Evolutionary conservation across 2,329 filamentous ascomycete species (phyloP).

Genomic region (Chaetomium sp.): DNA sequence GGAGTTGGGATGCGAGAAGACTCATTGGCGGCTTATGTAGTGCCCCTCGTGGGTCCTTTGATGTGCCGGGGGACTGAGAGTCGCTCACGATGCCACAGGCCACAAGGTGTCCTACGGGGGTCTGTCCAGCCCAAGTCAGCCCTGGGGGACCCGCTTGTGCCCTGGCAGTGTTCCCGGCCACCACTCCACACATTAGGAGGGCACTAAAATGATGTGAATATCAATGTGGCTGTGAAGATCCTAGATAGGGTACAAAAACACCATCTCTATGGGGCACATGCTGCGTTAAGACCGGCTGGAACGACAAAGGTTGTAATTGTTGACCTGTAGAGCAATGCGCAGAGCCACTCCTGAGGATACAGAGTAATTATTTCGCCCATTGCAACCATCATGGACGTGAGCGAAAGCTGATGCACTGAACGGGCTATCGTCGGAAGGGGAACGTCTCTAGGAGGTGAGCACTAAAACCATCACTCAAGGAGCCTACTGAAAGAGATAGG

Average conservation of each 20-base stretch:
- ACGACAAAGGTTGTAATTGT: too few species aligned
- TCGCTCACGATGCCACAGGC: not conserved
- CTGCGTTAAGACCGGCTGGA: not conserved
- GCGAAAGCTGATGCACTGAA: too few species aligned
- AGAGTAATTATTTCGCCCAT: too few species aligned
- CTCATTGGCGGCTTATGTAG: slow-evolving; percentile 4
- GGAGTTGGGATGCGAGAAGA: not conserved
- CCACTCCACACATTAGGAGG: not conserved
- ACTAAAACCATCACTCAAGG: not conserved
- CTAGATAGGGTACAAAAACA: not conserved
- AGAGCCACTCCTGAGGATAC: too few species aligned
- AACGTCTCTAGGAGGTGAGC: too few species aligned
- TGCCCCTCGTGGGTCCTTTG: not conserved
- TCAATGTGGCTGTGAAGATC: not conserved
- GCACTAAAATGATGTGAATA: not conserved
- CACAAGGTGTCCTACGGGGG: not conserved
- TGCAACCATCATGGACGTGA: too few species aligned
- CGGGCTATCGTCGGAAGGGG: too few species aligned
- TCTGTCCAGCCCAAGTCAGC: not conserved
- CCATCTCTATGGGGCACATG: too few species aligned
- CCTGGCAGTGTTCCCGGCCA: not conserved
- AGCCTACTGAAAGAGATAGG: too few species aligned
- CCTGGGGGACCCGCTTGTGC: not conserved
- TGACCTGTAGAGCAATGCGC: too few species aligned
- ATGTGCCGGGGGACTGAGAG: not conserved